Evolutionary conservation across 2,329 filamentous ascomycete genomes (phyloP).

Genomic region (Microdochium paspali): DNA sequence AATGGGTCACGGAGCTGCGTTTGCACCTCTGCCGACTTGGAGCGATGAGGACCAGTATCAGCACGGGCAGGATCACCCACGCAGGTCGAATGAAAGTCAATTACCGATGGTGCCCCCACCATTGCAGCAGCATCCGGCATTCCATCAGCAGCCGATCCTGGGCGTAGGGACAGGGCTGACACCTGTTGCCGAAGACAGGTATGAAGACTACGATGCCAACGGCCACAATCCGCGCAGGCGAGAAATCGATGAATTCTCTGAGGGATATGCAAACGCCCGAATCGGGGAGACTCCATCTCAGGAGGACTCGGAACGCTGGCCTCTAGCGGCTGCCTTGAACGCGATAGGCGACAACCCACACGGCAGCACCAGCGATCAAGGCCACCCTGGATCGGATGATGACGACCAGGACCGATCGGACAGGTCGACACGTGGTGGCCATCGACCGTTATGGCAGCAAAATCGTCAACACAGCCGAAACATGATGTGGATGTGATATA

Average conservation of each 20-base stretch:
- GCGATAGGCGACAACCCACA: background rate
- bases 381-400: constrained; percentile 2
- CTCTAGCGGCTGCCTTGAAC: constrained; percentile 9
- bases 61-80: constrained; percentile 5
- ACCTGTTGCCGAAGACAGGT: constrained; percentile 15
- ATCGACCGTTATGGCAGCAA: constrained; percentile 44
- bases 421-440: constrained; percentile 15
- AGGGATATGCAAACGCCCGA: constrained; percentile 29
- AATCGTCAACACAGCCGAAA: constrained; percentile 38
- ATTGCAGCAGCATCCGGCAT: constrained; percentile 1
- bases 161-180: constrained; percentile 14
- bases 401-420: constrained; percentile 6
- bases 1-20: constrained; percentile 22
- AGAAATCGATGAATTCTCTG: constrained; percentile 36
- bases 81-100: constrained; percentile 1
- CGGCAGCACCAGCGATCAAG: constrained; percentile 2
- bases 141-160: constrained; percentile 6
- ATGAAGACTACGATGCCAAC: constrained; percentile 8
- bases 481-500: constrained; percentile 37
- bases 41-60: constrained; percentile 20
- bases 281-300: constrained; percentile 25
- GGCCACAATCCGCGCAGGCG: constrained; percentile 28
- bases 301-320: constrained; percentile 25
- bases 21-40: constrained; percentile 25
- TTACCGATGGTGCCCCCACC: constrained; percentile 2